Evolutionary conservation across 495 filamentous ascomycete genomes (phyloP).

Genomic region (Collariella sp.): DNA sequence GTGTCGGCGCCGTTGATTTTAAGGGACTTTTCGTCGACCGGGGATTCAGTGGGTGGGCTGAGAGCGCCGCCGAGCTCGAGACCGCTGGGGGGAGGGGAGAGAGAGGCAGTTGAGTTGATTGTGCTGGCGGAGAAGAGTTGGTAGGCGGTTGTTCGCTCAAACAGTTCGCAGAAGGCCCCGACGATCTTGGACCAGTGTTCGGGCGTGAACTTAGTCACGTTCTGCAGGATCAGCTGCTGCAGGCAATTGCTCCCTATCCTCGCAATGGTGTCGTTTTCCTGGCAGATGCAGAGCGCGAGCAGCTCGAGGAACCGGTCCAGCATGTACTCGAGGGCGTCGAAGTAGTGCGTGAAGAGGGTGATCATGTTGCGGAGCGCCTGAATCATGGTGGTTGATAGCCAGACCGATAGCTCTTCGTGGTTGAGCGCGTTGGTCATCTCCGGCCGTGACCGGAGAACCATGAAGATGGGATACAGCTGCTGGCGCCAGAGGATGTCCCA

Average conservation of each 20-base stretch:
- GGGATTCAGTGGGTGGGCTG: conserved; percentile 31
- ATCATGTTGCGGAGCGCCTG: conserved; percentile 98
- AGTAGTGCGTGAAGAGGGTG: conserved; percentile 95
- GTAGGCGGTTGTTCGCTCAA: conserved; percentile 86
- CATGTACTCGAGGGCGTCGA: conserved; percentile 92
- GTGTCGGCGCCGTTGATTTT: conserved; percentile 53
- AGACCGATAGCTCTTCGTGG: conserved; percentile 95
- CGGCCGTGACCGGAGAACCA: conserved; percentile 89
- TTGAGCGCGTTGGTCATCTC: conserved; percentile 91
- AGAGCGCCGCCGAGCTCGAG: conserved; percentile 37
- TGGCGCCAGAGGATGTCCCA: conserved; percentile 99
- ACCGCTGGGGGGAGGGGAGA: conserved; percentile 35
- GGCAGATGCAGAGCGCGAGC: conserved; percentile 90
- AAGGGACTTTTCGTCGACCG: conserved; percentile 45
- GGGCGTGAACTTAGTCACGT: conserved; percentile 78
- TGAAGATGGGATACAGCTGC: conserved; percentile 94
- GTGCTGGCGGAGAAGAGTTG: conserved; percentile 85
- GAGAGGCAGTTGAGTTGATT: conserved; percentile 41
- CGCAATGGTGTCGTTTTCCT: conserved; percentile 98
- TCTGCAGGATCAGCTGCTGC: conserved; percentile 91
- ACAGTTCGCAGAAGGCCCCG: conserved; percentile 88
- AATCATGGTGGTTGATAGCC: conserved; percentile 99
- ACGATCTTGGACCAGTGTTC: conserved; percentile 93
- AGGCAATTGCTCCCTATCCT: conserved; percentile 96
- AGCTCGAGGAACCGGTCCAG: conserved; percentile 89